Evolutionary conservation across 768 basidiomycete species (phyloP), one percentile per base, ranked within the genome.

Genomic region (Pluteus cervinus): DNA sequence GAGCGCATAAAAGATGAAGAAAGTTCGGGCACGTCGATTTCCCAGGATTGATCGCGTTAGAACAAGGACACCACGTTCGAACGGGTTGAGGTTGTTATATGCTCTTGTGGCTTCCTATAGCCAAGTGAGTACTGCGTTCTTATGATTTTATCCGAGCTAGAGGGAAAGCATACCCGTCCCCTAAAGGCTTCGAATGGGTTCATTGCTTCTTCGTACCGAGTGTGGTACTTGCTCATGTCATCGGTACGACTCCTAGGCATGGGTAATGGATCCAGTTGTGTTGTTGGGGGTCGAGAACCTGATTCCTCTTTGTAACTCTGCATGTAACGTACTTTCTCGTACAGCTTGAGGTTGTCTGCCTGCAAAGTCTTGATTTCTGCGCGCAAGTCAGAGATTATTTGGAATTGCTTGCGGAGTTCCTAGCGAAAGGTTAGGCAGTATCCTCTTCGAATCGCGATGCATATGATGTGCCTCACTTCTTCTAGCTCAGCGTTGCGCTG

Each of bases 301-400:
- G 73, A 63, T 24, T 88, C 85, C 53, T 91, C 87, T 12, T 87
- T 76, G 52, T 98, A 99, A 44, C 85, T 89, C 57, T 98, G 93
- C 82, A 97, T 96, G 57, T 98, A 98, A 43, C 93, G 81, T 36
- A 98, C 93, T 66, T 98, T 99, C 62, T 98, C 96, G 60, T 98
- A 98, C 42, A 98, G 66, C 58, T 99, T 98, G 30, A 99, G 75
- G 56, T 98, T 99, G 60, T 98, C 96, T 1, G 81, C 72, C 60
- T 98, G 94, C 25, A 99, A 71, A 38, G 76, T 79, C 57, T 93
- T 91, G 62, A 92, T 81, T 61, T 98, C 96, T 17, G 80, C 64
- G 12, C 93, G 82, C n/a, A 98, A 68, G 52, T 96, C 93, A 0
- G 91, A 90, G 42, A 98, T 93, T 41, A 82, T 76, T 43, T 92